Percentiles rank a stretch among this genome's conserved stretches.
Evolutionary conservation across 345 rosid species (phyloP).

Genomic region (Sonneratia caseolaris): DNA sequence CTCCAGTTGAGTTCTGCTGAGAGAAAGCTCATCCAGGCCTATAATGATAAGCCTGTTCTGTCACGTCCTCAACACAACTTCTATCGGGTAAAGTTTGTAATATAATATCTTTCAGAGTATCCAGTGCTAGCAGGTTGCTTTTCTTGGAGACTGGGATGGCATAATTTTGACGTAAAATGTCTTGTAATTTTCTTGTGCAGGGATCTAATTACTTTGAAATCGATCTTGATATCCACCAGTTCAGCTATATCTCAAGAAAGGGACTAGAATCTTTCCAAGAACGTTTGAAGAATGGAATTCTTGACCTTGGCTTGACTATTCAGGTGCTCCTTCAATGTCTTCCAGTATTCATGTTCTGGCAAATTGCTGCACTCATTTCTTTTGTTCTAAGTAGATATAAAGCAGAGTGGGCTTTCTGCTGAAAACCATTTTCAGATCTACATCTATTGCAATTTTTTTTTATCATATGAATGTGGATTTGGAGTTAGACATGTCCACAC

Average conservation of each 20-base stretch:
- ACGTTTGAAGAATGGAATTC: slow-evolving; percentile 59
- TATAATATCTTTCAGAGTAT: neutral
- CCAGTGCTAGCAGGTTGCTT: neutral
- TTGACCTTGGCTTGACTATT: slow-evolving; percentile 77
- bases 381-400: neutral
- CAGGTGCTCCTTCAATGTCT: slow-evolving; percentile 43
- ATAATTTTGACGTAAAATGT: neutral
- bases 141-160: neutral
- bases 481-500: neutral
- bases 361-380: neutral
- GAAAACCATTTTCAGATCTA: neutral
- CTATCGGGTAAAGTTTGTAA: slow-evolving; percentile 28
- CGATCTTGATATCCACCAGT: slow-evolving; percentile 84
- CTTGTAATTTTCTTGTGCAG: slow-evolving; percentile 22
- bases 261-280: slow-evolving; percentile 87
- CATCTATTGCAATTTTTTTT: neutral
- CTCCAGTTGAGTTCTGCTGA: slow-evolving; percentile 69
- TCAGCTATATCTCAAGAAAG: slow-evolving; percentile 85
- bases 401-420: neutral
- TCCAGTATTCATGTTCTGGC: neutral
- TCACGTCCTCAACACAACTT: slow-evolving; percentile 95
- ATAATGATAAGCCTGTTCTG: slow-evolving; percentile 88
- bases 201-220: slow-evolving; percentile 89
- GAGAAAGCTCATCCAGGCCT: slow-evolving; percentile 67
- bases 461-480: neutral